These are phyloP conservation scores for Barnettozyma botsteinii DNA, from an alignment of 805 yeast species.

Conservation along the genomic window DNA sequence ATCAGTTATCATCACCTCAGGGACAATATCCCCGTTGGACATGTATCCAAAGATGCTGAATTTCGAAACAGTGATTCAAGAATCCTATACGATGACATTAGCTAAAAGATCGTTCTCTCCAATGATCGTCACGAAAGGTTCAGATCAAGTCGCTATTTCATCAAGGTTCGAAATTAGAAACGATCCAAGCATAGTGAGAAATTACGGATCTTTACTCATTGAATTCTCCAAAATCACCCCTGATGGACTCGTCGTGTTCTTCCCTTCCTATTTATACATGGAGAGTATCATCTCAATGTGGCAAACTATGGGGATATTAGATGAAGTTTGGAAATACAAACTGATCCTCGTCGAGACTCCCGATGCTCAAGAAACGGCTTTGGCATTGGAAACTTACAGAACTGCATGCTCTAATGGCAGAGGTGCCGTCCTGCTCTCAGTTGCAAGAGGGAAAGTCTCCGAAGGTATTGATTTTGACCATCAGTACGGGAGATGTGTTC, in stretches of 20 bases:
- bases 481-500: conserved; percentile 94
- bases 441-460: conserved; percentile 97
- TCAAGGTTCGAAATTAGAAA: conserved; percentile 95
- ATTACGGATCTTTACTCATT: conserved; percentile 86
- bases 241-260: conserved; percentile 96
- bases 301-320: conserved; percentile 97
- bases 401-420: conserved; percentile 96
- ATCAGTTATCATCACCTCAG: conserved; percentile 92
- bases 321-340: conserved; percentile 97
- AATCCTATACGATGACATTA: conserved; percentile 93
- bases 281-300: conserved; percentile 97
- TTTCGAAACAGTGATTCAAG: conserved; percentile 89
- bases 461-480: conserved; percentile 99
- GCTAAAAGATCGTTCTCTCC: conserved; percentile 92
- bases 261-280: conserved; percentile 96
- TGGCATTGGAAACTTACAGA: conserved; percentile 92
- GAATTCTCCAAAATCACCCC: conserved; percentile 96
- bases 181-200: conserved; percentile 96
- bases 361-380: conserved; percentile 95
- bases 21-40: conserved; percentile 96
- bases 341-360: conserved; percentile 95
- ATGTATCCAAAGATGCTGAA: conserved; percentile 98
- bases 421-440: conserved; percentile 93
- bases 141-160: conserved; percentile 95
- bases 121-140: conserved; percentile 92